These are phyloP conservation scores for Kwoniella newhampshirensis DNA, from an alignment of 768 basidiomycete species.

Conservation along the genomic window DNA sequence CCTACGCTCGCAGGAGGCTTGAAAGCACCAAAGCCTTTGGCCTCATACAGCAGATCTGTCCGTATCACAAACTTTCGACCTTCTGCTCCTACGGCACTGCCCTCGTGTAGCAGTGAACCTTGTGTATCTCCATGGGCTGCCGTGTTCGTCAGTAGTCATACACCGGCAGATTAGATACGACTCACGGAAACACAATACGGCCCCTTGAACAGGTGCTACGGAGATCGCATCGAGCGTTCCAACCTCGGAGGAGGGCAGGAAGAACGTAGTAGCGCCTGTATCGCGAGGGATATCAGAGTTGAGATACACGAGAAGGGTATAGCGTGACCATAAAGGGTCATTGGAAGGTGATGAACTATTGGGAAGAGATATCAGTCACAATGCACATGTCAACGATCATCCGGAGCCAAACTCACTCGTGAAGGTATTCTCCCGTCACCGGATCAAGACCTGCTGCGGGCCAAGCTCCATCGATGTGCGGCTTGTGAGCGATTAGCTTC, in stretches of 20 bases:
- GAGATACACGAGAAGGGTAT: slow-evolving; percentile 60
- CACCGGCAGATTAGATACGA: slow-evolving; percentile 1
- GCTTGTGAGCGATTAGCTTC: slow-evolving; percentile 32
- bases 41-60: slow-evolving; percentile 53
- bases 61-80: slow-evolving; percentile 54
- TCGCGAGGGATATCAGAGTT: slow-evolving; percentile 55
- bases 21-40: slow-evolving; percentile 50
- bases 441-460: slow-evolving; percentile 58
- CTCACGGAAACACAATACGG: slow-evolving; percentile 59
- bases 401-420: slow-evolving; percentile 55
- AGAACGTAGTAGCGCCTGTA: slow-evolving; percentile 61
- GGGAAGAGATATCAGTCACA: background rate
- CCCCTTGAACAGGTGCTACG: slow-evolving; percentile 59
- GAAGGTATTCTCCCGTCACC: slow-evolving; percentile 57
- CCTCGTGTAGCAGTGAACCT: slow-evolving; percentile 53
- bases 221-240: slow-evolving; percentile 59
- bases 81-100: slow-evolving; percentile 47
- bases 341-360: slow-evolving; percentile 49
- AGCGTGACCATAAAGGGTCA: slow-evolving; percentile 58
- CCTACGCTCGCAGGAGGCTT: slow-evolving; percentile 46
- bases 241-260: slow-evolving; percentile 57
- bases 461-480: slow-evolving; percentile 63
- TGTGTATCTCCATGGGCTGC: slow-evolving; percentile 52
- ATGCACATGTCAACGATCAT: slow-evolving; percentile 1
- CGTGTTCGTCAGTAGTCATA: background rate